Percentiles rank a stretch among this genome's conserved stretches.
Conservation (phyloP, 495 filamentous ascomycete species). For the Xylaria sp. region DNA sequence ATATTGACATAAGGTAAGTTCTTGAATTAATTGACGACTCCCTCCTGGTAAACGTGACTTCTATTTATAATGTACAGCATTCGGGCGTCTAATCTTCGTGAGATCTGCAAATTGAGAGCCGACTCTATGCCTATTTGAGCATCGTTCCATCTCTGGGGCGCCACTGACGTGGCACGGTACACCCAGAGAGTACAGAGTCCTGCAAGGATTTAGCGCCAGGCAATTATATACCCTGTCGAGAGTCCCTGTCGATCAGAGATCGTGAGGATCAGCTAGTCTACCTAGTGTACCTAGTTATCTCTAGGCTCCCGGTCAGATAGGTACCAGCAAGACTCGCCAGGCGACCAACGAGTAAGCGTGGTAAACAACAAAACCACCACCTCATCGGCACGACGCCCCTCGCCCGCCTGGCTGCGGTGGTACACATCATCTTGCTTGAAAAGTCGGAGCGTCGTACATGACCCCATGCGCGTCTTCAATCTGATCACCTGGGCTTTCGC, state of each 20-base stretch:
- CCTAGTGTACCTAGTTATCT: background rate
- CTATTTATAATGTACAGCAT: too few species aligned
- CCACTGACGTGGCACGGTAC: background rate
- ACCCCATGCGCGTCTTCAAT: conserved; percentile 28
- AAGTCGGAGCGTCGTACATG: background rate
- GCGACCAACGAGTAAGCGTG: background rate
- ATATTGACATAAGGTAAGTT: too few species aligned
- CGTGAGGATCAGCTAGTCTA: conserved; percentile 1
- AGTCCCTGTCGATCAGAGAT: conserved; percentile 6
- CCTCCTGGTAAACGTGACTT: background rate
- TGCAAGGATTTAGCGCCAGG: background rate
- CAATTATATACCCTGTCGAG: background rate
- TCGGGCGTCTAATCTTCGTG: background rate
- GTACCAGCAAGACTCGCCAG: background rate
- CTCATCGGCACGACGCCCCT: background rate
- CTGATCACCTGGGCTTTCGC: conserved; percentile 27
- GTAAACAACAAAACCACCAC: background rate
- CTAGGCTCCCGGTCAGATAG: background rate
- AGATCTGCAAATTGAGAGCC: background rate
- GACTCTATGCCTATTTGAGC: background rate
- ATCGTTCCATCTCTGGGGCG: background rate
- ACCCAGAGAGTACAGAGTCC: background rate
- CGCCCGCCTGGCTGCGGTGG: background rate
- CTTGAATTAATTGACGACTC: background rate
- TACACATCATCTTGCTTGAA: background rate